Conservation (phyloP, 2,329 filamentous ascomycete species). For the Aureobasidium melanogenum region DNA sequence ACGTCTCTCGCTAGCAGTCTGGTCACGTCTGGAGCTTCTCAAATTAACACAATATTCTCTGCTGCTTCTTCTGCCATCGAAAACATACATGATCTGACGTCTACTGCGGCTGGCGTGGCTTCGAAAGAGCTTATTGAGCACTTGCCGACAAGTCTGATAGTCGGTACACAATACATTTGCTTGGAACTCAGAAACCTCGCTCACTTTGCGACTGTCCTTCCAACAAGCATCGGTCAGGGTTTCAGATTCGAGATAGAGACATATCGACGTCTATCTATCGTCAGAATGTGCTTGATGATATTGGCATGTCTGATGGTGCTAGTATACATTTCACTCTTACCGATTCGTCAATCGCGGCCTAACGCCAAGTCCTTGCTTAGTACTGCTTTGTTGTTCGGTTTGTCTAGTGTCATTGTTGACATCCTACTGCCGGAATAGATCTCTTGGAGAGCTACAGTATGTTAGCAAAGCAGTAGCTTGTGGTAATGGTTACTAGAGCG, state of each 20-base stretch:
- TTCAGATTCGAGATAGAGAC: not conserved
- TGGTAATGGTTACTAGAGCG: too few species aligned
- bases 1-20: not conserved
- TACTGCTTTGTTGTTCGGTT: too few species aligned
- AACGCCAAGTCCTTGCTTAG: too few species aligned
- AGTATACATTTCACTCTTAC: not conserved
- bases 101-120: not conserved
- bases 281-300: not conserved
- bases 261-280: not conserved
- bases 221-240: too few species aligned
- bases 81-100: not conserved
- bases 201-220: not conserved
- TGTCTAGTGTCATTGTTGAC: too few species aligned
- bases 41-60: not conserved
- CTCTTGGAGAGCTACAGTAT: too few species aligned
- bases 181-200: not conserved
- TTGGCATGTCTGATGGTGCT: not conserved
- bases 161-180: not conserved
- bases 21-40: not conserved
- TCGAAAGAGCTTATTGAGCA: not conserved
- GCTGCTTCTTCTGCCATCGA: not conserved
- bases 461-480: too few species aligned
- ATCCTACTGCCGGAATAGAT: too few species aligned
- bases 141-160: not conserved
- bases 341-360: too few species aligned